phyloP scores from a whole-genome alignment of 2,329 filamentous ascomycete genomes.

The Ophiocordyceps australis region DNA sequence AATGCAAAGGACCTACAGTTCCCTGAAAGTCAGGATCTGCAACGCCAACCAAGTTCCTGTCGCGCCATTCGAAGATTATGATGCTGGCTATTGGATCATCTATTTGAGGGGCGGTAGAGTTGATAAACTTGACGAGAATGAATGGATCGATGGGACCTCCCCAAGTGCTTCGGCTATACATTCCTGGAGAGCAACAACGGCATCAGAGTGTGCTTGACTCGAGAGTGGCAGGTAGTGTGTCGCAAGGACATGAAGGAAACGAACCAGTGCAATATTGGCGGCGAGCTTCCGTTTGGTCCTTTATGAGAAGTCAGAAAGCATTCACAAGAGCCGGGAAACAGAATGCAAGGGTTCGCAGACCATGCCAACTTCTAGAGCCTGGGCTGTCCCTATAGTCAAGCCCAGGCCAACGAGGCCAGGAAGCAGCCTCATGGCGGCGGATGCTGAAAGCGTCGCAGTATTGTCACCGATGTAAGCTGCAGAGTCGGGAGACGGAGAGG shows the following conservation, averaged over 20 bases:
- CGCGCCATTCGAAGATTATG: slow-evolving; percentile 87
- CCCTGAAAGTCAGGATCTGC: slow-evolving; percentile 28
- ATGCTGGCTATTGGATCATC: slow-evolving; percentile 64
- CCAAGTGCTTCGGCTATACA: slow-evolving; percentile 87
- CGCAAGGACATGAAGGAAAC: no score
- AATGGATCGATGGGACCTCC: slow-evolving; percentile 76
- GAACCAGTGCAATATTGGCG: slow-evolving; percentile 59
- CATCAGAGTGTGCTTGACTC: slow-evolving; percentile 2
- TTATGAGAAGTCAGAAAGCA: slow-evolving; percentile 6
- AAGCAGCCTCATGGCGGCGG: slow-evolving; percentile 33
- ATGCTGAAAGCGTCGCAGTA: no score
- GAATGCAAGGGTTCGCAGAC: slow-evolving; percentile 19
- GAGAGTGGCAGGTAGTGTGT: no score
- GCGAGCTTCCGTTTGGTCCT: slow-evolving; percentile 64
- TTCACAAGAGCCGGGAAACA: neutral
- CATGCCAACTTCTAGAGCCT: slow-evolving; percentile 39
- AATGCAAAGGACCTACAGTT: slow-evolving; percentile 53
- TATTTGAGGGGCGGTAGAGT: slow-evolving; percentile 33
- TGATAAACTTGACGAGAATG: slow-evolving; percentile 66
- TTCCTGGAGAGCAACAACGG: slow-evolving; percentile 44
- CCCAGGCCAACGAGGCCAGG: slow-evolving; percentile 30
- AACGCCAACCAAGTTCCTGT: slow-evolving; percentile 62
- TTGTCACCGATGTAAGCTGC: no score
- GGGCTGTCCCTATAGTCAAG: slow-evolving; percentile 32
- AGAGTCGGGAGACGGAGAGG: no score